Conservation (phyloP, 2,329 filamentous ascomycete species). For the Shiraia sp. region DNA sequence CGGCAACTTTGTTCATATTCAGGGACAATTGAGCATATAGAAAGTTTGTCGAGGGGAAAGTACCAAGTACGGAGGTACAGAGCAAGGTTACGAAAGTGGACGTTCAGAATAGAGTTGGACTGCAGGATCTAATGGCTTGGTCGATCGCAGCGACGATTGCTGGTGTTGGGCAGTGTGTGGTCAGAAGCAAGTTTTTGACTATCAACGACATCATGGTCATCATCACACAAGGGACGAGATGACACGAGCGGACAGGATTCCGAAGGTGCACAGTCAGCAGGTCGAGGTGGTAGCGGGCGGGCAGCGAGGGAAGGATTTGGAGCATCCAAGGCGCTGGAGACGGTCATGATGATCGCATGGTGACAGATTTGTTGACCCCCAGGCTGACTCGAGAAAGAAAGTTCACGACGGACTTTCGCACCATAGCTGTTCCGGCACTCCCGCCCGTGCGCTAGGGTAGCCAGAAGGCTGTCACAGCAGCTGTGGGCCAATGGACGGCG, state of each 20-base stretch:
- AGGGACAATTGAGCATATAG: conserved; percentile 7
- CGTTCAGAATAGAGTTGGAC: conserved; percentile 14
- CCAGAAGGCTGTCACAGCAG: conserved; percentile 28
- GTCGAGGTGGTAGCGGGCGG: neutral
- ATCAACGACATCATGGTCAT: too few species aligned
- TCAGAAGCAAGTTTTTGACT: too few species aligned
- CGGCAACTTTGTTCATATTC: conserved; percentile 15
- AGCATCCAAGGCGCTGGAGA: conserved; percentile 10
- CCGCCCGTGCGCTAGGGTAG: conserved; percentile 38
- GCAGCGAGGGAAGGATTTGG: conserved; percentile 1
- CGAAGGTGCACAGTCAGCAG: too few species aligned
- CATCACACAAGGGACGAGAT: conserved; percentile 5
- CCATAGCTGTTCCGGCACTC: conserved; percentile 27
- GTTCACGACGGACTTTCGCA: conserved; percentile 20
- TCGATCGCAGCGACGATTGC: too few species aligned
- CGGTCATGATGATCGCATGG: conserved; percentile 21
- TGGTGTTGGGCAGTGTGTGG: neutral
- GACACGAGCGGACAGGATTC: too few species aligned
- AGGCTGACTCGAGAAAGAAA: conserved; percentile 20
- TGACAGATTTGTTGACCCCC: conserved; percentile 11
- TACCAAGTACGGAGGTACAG: too few species aligned
- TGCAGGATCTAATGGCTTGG: too few species aligned
- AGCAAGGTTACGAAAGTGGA: neutral
- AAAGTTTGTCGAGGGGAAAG: conserved; percentile 20
- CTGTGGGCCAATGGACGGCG: conserved; percentile 19